phyloP scores from a whole-genome alignment of 495 filamentous ascomycete genomes.

The Clavariopsis aquatica region DNA sequence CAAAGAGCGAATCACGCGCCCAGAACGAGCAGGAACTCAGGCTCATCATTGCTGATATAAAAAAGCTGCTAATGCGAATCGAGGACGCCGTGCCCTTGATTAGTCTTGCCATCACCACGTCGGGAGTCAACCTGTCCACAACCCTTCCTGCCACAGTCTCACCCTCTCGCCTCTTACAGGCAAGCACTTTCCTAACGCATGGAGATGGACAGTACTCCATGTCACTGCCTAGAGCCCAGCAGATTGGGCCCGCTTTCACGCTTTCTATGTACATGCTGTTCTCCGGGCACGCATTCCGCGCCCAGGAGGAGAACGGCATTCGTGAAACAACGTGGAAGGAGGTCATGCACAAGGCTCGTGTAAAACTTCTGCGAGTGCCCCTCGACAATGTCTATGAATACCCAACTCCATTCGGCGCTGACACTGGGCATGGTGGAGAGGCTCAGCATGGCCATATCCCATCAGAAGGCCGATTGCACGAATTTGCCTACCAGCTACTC shows the following conservation, averaged over 20 bases:
- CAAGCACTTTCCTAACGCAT: conserved; percentile 85
- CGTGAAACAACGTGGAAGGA: conserved; percentile 94
- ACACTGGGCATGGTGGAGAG: conserved; percentile 1
- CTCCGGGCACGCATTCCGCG: conserved; percentile 66
- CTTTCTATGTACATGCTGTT: conserved; percentile 98
- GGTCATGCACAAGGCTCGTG: conserved; percentile 88
- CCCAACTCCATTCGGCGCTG: conserved; percentile 26
- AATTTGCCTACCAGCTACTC: conserved; percentile 86
- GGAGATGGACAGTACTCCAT: conserved; percentile 82
- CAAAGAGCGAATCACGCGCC: conserved; percentile 52
- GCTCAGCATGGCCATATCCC: conserved; percentile 43
- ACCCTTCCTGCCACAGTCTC: conserved; percentile 80
- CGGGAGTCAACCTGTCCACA: conserved; percentile 81
- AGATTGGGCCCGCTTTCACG: conserved; percentile 85
- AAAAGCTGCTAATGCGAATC: conserved; percentile 71
- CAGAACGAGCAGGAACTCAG: conserved; percentile 64
- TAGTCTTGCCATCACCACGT: conserved; percentile 93
- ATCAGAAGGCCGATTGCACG: conserved; percentile 57
- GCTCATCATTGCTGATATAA: conserved; percentile 72
- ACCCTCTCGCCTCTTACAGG: conserved; percentile 87
- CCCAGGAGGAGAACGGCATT: conserved; percentile 62
- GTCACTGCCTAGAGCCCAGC: conserved; percentile 63
- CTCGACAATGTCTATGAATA: conserved; percentile 47
- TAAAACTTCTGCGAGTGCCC: conserved; percentile 68
- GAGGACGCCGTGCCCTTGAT: conserved; percentile 93